A percentile compares a stretch with the other conserved stretches of the same genome.
These are phyloP conservation scores for Rhynchospora pubera DNA, from an alignment of 176 grass and related monocot genomes.

Conservation along the genomic window DNA sequence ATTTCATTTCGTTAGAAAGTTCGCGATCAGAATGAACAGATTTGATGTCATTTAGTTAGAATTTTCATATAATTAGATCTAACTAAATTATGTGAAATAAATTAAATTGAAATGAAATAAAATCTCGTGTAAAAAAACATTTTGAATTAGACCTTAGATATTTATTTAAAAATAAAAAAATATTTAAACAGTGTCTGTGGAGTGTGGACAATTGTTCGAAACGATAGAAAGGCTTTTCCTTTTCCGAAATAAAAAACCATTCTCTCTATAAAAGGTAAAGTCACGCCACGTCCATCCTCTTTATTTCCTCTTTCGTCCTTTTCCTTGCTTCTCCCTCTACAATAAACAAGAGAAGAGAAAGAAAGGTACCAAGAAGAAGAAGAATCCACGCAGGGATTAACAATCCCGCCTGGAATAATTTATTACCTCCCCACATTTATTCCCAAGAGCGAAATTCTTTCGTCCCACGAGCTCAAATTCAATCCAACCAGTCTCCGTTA, in stretches of 20 bases:
- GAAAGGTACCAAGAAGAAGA: conserved; percentile 25
- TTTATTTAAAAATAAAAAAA: too few relatives aligned
- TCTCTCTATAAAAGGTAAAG: not conserved
- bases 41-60: too few relatives aligned
- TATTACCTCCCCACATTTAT: not conserved
- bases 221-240: too few relatives aligned
- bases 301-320: conserved; percentile 9
- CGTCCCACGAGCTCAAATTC: not conserved
- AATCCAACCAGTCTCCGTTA: not conserved
- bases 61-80: too few relatives aligned
- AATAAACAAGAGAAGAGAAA: conserved; percentile 3
- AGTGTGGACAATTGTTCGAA: too few relatives aligned
- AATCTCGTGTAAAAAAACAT: too few relatives aligned
- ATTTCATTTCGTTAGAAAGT: too few relatives aligned
- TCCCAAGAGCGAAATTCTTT: not conserved
- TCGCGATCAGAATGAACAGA: too few relatives aligned
- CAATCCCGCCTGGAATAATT: conserved; percentile 1
- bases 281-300: conserved; percentile 8
- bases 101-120: too few relatives aligned
- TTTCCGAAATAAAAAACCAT: not conserved
- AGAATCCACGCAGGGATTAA: conserved; percentile 20
- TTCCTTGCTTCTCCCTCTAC: not conserved
- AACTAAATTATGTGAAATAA: too few relatives aligned
- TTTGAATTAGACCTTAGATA: too few relatives aligned
- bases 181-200: too few relatives aligned